phyloP scores from a whole-genome alignment of 768 basidiomycete genomes.

The Boletellus sp. region DNA sequence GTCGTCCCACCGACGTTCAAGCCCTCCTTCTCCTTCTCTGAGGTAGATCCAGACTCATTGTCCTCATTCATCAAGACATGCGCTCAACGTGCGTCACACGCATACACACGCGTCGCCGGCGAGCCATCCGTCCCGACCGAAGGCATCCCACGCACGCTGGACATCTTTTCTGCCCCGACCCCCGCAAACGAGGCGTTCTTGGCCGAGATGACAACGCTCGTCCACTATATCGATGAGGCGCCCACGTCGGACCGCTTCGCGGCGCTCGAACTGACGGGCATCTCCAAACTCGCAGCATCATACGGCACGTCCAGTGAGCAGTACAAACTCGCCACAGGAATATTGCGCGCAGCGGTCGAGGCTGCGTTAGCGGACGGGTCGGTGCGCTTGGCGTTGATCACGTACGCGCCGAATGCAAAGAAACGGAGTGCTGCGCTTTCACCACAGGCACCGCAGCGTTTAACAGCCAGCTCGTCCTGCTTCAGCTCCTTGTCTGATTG shows the following conservation, averaged over 20 bases:
- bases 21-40: constrained; percentile 44
- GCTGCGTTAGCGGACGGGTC: constrained; percentile 36
- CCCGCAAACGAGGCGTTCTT: constrained; percentile 38
- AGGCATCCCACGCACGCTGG: constrained; percentile 34
- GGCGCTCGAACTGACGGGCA: constrained; percentile 54
- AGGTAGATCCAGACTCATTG: constrained; percentile 34
- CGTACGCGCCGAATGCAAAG: constrained; percentile 35
- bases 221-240: constrained; percentile 46
- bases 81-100: constrained; percentile 52
- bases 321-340: constrained; percentile 44
- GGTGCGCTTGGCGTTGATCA: constrained; percentile 51
- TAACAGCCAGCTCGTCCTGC: constrained; percentile 61
- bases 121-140: constrained; percentile 31
- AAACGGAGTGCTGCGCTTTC: constrained; percentile 38
- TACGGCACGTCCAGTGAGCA: constrained; percentile 53
- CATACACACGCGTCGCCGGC: constrained; percentile 53
- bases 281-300: constrained; percentile 44
- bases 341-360: constrained; percentile 48
- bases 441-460: constrained; percentile 43
- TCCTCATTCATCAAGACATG: constrained; percentile 56
- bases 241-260: constrained; percentile 49
- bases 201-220: constrained; percentile 41
- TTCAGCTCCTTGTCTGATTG: constrained; percentile 54
- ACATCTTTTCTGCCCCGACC: constrained; percentile 41
- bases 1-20: constrained; percentile 51